A percentile compares a stretch with the other conserved stretches of the same genome.
phyloP scores from a whole-genome alignment of 2,329 filamentous ascomycete species.

The Arthrobotrys entomopaga region DNA sequence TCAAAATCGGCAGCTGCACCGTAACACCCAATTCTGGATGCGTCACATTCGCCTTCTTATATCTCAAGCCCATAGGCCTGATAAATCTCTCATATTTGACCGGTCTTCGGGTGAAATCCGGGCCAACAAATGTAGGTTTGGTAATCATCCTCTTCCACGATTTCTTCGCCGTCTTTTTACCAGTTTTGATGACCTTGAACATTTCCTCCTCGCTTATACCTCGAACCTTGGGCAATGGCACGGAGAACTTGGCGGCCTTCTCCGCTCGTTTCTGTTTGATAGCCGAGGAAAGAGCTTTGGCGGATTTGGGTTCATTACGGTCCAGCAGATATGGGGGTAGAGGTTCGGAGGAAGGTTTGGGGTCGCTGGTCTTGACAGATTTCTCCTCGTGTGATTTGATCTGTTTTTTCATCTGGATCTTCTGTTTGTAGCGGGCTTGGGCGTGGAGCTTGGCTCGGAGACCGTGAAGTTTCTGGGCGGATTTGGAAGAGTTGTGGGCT shows the following conservation, averaged over 20 bases:
- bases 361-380: slow-evolving; percentile 86
- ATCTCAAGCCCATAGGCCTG: slow-evolving; percentile 69
- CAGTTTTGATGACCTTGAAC: slow-evolving; percentile 96
- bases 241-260: slow-evolving; percentile 91
- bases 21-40: slow-evolving; percentile 86
- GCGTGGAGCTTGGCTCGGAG: slow-evolving; percentile 92
- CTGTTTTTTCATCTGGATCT: slow-evolving; percentile 96
- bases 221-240: slow-evolving; percentile 91
- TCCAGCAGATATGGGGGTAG: slow-evolving; percentile 94
- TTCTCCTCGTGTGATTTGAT: slow-evolving; percentile 96
- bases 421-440: slow-evolving; percentile 93
- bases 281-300: slow-evolving; percentile 65
- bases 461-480: slow-evolving; percentile 92
- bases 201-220: slow-evolving; percentile 96
- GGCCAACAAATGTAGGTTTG: slow-evolving; percentile 88
- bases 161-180: slow-evolving; percentile 93
- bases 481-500: slow-evolving; percentile 84
- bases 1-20: slow-evolving; percentile 82
- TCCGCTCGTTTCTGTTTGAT: slow-evolving; percentile 92
- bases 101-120: slow-evolving; percentile 86
- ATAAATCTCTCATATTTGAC: slow-evolving; percentile 81
- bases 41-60: slow-evolving; percentile 69
- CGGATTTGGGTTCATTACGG: slow-evolving; percentile 74
- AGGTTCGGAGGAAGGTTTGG: slow-evolving; percentile 82
- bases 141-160: slow-evolving; percentile 74